These are phyloP conservation scores for Aspergillus aculeatinus DNA, from an alignment of 2,329 filamentous ascomycete species.

Conservation along the genomic window DNA sequence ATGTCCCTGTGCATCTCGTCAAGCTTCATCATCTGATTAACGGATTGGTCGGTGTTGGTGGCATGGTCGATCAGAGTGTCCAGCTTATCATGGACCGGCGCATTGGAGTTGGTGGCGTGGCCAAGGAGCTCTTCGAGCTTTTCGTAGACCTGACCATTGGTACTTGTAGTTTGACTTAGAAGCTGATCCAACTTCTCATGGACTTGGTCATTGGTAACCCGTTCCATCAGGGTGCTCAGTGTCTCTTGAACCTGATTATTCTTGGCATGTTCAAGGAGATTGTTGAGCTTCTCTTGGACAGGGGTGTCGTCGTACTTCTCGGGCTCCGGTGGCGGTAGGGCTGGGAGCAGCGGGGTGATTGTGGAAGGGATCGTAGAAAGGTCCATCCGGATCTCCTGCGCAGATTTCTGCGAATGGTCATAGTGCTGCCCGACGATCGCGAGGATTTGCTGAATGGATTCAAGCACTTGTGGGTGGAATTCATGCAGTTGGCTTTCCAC, in stretches of 20 bases:
- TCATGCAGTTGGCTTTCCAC: conserved; percentile 78
- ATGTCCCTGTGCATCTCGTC: conserved; percentile 89
- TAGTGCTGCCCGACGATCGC: conserved; percentile 81
- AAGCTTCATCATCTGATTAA: conserved; percentile 74
- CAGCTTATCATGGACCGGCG: conserved; percentile 35
- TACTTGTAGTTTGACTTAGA: conserved; percentile 32
- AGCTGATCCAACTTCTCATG: conserved; percentile 59
- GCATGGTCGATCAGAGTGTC: conserved; percentile 51
- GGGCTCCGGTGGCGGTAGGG: conserved; percentile 44
- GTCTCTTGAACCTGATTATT: conserved; percentile 61
- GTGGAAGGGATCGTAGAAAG: conserved; percentile 50
- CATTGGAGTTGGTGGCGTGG: conserved; percentile 31
- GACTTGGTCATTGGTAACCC: conserved; percentile 53
- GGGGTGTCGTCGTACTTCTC: conserved; percentile 64
- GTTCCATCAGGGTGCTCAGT: conserved; percentile 48
- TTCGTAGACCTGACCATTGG: conserved; percentile 52
- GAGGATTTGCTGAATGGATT: conserved; percentile 82
- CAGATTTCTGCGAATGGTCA: conserved; percentile 74
- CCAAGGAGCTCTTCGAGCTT: conserved; percentile 54
- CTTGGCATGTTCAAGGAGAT: conserved; percentile 38
- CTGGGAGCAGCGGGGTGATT: conserved; percentile 59
- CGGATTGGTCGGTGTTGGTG: conserved; percentile 65
- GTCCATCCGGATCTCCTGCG: conserved; percentile 60
- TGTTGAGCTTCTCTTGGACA: conserved; percentile 61
- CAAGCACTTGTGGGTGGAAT: conserved; percentile 83